Percentiles rank a stretch among this genome's conserved stretches.
Evolutionary conservation across 2,329 filamentous ascomycete species (phyloP).

Genomic region (Clonostachys rosea): DNA sequence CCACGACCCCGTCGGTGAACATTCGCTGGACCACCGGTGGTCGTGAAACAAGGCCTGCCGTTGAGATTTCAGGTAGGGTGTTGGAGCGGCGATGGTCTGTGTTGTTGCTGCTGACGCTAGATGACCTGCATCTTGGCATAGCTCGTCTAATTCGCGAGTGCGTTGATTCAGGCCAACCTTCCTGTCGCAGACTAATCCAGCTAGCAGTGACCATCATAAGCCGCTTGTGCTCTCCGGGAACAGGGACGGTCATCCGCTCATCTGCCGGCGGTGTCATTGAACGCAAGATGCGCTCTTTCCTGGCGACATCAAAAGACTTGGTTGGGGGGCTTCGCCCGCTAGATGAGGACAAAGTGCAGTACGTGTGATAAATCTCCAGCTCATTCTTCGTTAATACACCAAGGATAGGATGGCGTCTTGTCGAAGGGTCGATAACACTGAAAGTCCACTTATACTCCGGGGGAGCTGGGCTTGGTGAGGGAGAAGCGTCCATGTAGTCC

Average conservation of each 20-base stretch:
- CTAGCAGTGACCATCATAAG: constrained; percentile 30
- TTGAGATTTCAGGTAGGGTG: too few relatives aligned
- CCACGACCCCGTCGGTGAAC: too few relatives aligned
- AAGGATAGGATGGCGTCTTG: constrained; percentile 69
- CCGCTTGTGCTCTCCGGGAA: constrained; percentile 23
- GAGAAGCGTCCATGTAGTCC: constrained; percentile 6
- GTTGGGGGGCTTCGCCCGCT: constrained; percentile 42
- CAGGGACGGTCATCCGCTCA: constrained; percentile 18
- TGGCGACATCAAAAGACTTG: constrained; percentile 17
- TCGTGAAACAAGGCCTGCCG: too few relatives aligned
- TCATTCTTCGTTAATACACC: constrained; percentile 59
- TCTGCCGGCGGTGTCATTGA: constrained; percentile 5
- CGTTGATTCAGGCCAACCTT: constrained; percentile 20
- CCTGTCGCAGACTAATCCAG: constrained; percentile 28
- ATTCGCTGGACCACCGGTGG: too few relatives aligned
- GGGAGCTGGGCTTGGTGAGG: constrained; percentile 14
- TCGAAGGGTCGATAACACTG: constrained; percentile 67
- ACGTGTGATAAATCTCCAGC: constrained; percentile 67
- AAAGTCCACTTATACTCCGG: constrained; percentile 64
- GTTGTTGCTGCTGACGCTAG: too few relatives aligned
- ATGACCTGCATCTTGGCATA: too few relatives aligned
- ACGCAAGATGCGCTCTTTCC: constrained; percentile 2
- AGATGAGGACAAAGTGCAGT: constrained; percentile 50
- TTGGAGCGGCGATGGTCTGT: too few relatives aligned
- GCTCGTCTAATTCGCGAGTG: neutral